Conservation (phyloP, 108 stramenopile species). For the Hondaea fermentalgiana region DNA sequence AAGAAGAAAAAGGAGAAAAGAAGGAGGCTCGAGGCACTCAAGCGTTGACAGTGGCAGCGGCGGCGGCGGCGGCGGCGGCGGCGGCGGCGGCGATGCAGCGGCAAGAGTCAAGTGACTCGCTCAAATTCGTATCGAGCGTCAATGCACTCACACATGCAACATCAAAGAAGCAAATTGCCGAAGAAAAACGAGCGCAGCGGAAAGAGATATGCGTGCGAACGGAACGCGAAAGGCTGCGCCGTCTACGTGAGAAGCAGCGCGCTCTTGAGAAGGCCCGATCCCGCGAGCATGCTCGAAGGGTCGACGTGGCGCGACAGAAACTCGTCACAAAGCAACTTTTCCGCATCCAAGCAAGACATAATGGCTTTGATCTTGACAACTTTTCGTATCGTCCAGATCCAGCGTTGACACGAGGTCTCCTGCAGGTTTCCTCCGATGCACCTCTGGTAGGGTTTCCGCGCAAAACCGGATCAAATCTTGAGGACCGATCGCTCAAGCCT, state of each 20-base stretch:
- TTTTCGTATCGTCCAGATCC: not conserved
- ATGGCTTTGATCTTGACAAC: slow-evolving; percentile 9
- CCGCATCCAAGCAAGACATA: not conserved
- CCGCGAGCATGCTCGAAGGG: not conserved
- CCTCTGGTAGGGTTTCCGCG: not conserved
- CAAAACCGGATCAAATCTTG: not conserved
- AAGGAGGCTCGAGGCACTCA: too few species aligned
- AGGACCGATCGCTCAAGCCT: not conserved
- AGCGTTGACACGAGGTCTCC: not conserved
- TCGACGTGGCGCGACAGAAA: not conserved
- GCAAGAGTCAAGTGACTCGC: not conserved
- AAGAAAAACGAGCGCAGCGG: not conserved
- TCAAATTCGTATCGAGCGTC: not conserved
- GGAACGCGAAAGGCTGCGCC: not conserved
- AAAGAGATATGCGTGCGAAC: not conserved
- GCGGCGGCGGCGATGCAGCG: too few species aligned
- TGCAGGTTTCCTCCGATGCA: not conserved
- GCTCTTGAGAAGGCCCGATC: not conserved
- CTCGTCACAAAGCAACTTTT: not conserved
- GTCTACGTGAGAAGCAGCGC: not conserved
- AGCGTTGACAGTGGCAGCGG: too few species aligned
- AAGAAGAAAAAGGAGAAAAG: too few species aligned
- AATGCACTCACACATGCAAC: not conserved
- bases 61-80: too few species aligned
- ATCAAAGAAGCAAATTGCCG: not conserved